Conservation (phyloP, 163 green algal genomes). For the Scenedesmus sp. region DNA sequence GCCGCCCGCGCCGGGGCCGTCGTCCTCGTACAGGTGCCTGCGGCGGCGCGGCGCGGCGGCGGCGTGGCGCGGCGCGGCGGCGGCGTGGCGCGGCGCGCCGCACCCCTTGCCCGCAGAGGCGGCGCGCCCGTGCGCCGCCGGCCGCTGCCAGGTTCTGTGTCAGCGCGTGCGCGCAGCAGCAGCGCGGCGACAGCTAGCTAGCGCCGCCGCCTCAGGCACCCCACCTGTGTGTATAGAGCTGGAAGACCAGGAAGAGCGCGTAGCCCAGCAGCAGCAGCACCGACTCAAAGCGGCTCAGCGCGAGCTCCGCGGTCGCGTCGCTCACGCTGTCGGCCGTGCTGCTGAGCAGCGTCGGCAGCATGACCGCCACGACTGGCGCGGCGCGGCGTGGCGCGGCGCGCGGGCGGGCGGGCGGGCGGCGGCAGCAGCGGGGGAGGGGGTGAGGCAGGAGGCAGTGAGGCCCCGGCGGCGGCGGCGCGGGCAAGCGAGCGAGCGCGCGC, state of each 20-base stretch:
- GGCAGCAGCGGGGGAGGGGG: not conserved
- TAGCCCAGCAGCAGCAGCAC: constrained; percentile 82
- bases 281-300: constrained; percentile 66
- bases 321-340: constrained; percentile 43
- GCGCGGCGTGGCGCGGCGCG: not conserved
- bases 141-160: too few species aligned
- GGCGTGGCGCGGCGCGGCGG: too few species aligned
- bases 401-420: too few species aligned
- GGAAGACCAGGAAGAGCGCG: constrained; percentile 76
- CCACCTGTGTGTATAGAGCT: constrained; percentile 71
- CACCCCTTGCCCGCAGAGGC: too few species aligned
- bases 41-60: too few species aligned
- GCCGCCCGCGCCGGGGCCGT: too few species aligned
- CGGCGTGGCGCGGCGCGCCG: too few species aligned
- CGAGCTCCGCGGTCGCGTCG: constrained; percentile 51
- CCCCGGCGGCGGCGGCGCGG: too few species aligned
- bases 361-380: constrained; percentile 30
- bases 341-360: constrained; percentile 44
- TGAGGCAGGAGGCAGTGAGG: not conserved
- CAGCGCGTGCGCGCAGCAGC: not conserved
- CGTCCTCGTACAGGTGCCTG: constrained; percentile 54
- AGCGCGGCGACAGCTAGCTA: not conserved
- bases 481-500: too few species aligned
- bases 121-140: too few species aligned
- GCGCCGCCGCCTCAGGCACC: too few species aligned